phyloP scores from a whole-genome alignment of 179 eudicot genomes.

The Beta lomatogona region DNA sequence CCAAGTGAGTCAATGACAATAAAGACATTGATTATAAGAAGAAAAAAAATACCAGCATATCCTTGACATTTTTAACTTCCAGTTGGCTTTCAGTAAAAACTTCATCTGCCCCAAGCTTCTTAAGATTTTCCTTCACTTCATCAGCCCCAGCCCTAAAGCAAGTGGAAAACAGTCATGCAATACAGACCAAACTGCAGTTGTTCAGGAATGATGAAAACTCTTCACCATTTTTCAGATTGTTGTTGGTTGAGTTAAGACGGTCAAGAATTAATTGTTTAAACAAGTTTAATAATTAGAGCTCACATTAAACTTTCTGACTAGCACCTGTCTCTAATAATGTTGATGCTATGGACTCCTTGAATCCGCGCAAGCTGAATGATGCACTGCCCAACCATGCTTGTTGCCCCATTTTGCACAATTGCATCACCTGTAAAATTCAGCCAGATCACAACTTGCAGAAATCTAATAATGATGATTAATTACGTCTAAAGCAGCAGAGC shows the following conservation, averaged over 20 bases:
- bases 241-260: background rate
- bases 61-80: conserved; percentile 72
- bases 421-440: conserved; percentile 60
- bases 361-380: conserved; percentile 81
- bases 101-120: conserved; percentile 81
- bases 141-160: conserved; percentile 75
- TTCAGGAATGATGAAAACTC: background rate
- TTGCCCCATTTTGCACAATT: conserved; percentile 96
- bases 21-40: background rate
- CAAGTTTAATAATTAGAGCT: background rate
- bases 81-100: conserved; percentile 84
- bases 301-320: conserved; percentile 5
- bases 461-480: background rate
- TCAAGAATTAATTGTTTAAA: background rate
- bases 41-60: conserved; percentile 58
- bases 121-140: conserved; percentile 80
- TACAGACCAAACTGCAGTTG: background rate
- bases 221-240: background rate
- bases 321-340: conserved; percentile 91
- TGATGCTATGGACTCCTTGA: conserved; percentile 76
- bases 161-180: conserved; percentile 11
- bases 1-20: background rate
- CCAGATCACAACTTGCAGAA: background rate
- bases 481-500: background rate
- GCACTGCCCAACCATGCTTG: conserved; percentile 98